These are phyloP conservation scores for Madurella fahalii DNA, from an alignment of 2,329 filamentous ascomycete genomes.

Conservation along the genomic window DNA sequence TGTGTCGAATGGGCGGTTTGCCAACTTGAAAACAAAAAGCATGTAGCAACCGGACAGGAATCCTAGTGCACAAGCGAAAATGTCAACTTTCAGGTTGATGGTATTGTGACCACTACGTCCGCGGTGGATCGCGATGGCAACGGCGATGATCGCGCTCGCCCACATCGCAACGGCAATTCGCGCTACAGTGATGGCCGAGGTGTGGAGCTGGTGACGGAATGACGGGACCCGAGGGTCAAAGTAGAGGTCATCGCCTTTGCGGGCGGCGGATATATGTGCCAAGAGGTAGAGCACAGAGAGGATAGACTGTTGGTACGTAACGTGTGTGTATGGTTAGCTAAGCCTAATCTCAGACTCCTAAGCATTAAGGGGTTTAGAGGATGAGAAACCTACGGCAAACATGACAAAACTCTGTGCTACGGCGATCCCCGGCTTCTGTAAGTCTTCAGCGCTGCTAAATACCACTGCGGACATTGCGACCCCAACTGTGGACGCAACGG, in stretches of 20 bases:
- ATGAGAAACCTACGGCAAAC: slow-evolving; percentile 14
- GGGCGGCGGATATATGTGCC: slow-evolving; percentile 30
- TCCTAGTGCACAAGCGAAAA: slow-evolving; percentile 27
- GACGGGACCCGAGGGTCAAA: slow-evolving; percentile 19
- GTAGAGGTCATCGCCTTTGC: slow-evolving; percentile 22
- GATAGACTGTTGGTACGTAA: slow-evolving; percentile 23
- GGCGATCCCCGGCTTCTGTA: slow-evolving; percentile 4
- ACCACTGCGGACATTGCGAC: slow-evolving; percentile 11
- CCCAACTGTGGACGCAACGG: slow-evolving; percentile 8
- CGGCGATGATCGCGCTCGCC: slow-evolving; percentile 27
- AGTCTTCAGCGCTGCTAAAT: slow-evolving; percentile 7
- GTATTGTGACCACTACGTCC: slow-evolving; percentile 7
- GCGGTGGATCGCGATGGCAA: slow-evolving; percentile 23
- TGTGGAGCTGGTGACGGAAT: slow-evolving; percentile 31
- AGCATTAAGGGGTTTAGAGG: background rate
- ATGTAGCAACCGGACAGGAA: slow-evolving; percentile 1
- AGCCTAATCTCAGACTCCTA: background rate
- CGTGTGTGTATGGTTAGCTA: background rate
- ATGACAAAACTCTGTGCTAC: slow-evolving; percentile 21
- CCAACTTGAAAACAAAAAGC: slow-evolving; percentile 1
- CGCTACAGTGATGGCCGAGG: slow-evolving; percentile 29
- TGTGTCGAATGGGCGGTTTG: slow-evolving; percentile 8
- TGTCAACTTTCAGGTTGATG: slow-evolving; percentile 22
- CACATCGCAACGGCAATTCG: slow-evolving; percentile 29
- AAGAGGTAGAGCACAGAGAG: slow-evolving; percentile 31